These are phyloP conservation scores for Termitomyces sp. DNA, from an alignment of 768 basidiomycete species.

Conservation along the genomic window DNA sequence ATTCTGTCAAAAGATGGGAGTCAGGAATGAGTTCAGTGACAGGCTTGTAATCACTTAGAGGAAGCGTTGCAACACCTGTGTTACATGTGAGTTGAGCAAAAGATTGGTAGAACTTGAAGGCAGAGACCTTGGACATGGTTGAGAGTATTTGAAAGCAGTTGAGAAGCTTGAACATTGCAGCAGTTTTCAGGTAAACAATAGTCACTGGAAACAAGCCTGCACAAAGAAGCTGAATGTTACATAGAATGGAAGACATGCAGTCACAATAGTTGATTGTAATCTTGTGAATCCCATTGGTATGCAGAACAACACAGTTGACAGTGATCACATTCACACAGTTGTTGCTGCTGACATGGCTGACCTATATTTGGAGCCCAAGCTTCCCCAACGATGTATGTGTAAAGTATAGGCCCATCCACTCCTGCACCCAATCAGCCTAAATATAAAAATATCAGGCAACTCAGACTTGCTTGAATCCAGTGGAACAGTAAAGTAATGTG, in stretches of 20 bases:
- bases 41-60: background rate
- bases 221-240: background rate
- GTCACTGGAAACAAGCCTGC: background rate
- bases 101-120: background rate
- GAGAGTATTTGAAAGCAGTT: background rate
- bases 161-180: background rate
- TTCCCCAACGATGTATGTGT: background rate
- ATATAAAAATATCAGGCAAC: too few species aligned
- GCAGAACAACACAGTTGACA: background rate
- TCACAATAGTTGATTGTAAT: background rate
- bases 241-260: background rate
- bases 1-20: slow-evolving; percentile 9
- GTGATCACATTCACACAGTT: background rate
- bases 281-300: background rate
- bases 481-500: background rate
- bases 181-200: background rate
- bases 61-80: background rate
- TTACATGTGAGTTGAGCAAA: background rate
- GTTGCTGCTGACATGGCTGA: background rate
- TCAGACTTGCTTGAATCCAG: background rate
- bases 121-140: background rate
- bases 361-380: background rate
- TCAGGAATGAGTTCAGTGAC: background rate
- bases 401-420: background rate
- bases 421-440: background rate